phyloP scores from a whole-genome alignment of 768 basidiomycete species.

The Phylloporus arenicola region DNA sequence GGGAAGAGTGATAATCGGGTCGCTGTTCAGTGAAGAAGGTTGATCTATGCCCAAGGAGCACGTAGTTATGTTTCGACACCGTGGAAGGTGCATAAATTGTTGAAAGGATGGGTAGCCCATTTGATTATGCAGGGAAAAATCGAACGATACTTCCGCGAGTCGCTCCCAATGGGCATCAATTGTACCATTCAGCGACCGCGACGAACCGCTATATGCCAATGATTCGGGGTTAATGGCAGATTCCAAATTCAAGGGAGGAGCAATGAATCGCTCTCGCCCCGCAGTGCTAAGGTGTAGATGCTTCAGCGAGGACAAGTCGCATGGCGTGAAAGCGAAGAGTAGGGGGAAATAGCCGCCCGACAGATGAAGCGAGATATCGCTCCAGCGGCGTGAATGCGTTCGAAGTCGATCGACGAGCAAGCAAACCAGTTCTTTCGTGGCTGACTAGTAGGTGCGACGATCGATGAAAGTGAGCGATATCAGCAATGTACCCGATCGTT shows the following conservation, averaged over 20 bases:
- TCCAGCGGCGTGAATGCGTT: too few species aligned
- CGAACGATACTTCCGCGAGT: constrained; percentile 12
- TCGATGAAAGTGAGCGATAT: too few species aligned
- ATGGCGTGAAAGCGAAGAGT: too few species aligned
- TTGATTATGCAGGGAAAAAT: neutral
- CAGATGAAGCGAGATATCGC: too few species aligned
- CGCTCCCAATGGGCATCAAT: constrained; percentile 9
- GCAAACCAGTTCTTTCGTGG: too few species aligned
- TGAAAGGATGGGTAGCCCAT: neutral
- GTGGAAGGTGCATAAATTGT: constrained; percentile 2
- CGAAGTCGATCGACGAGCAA: too few species aligned
- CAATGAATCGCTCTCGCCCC: neutral
- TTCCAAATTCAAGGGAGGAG: constrained; percentile 1
- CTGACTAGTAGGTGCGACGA: too few species aligned
- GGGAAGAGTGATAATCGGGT: constrained; percentile 1
- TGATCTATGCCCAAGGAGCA: constrained; percentile 14
- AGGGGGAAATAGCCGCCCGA: too few species aligned
- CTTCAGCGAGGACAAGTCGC: constrained; percentile 12
- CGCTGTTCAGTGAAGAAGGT: neutral
- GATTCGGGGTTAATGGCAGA: constrained; percentile 13
- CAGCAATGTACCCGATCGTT: too few species aligned
- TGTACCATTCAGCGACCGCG: neutral
- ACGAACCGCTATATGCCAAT: constrained; percentile 11
- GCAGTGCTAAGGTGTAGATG: constrained; percentile 4
- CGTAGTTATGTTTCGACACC: too few species aligned